These are phyloP conservation scores for Claviceps purpurea DNA, from an alignment of 2,329 filamentous ascomycete species.

Conservation along the genomic window DNA sequence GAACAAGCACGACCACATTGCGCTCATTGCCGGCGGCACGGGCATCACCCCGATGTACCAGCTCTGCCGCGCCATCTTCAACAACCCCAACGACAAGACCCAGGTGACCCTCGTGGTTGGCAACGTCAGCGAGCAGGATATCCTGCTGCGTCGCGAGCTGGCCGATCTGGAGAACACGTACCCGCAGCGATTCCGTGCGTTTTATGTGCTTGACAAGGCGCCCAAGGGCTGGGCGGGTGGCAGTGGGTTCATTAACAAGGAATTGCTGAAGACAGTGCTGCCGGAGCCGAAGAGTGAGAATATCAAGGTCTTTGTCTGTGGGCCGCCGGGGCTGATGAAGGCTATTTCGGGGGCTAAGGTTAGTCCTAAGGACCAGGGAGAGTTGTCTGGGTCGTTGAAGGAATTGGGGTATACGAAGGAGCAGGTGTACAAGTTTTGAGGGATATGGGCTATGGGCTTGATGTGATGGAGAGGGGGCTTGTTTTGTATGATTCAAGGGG, in stretches of 20 bases:
- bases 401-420: slow-evolving; percentile 59
- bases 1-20: slow-evolving; percentile 90
- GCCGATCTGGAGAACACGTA: slow-evolving; percentile 85
- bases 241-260: slow-evolving; percentile 76
- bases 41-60: slow-evolving; percentile 99
- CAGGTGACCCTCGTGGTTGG: slow-evolving; percentile 94
- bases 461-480: too few relatives aligned
- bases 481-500: too few relatives aligned
- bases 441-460: not conserved
- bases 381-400: slow-evolving; percentile 68
- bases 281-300: slow-evolving; percentile 85
- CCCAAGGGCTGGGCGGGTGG: slow-evolving; percentile 63
- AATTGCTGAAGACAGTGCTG: slow-evolving; percentile 85
- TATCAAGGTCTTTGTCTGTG: slow-evolving; percentile 94
- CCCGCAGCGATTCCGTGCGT: slow-evolving; percentile 87
- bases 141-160: slow-evolving; percentile 77
- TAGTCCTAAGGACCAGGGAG: slow-evolving; percentile 87
- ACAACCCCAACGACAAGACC: slow-evolving; percentile 91
- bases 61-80: slow-evolving; percentile 81
- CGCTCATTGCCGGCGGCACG: slow-evolving; percentile 82
- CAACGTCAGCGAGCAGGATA: slow-evolving; percentile 81
- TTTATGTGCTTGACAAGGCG: slow-evolving; percentile 83
- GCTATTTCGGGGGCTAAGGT: slow-evolving; percentile 81
- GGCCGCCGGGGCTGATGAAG: slow-evolving; percentile 86
- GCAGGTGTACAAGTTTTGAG: slow-evolving; percentile 91